Conservation (phyloP, 225 moss, liverwort and hornwort genomes). For the Bryoerythrophyllum caledonicum region DNA sequence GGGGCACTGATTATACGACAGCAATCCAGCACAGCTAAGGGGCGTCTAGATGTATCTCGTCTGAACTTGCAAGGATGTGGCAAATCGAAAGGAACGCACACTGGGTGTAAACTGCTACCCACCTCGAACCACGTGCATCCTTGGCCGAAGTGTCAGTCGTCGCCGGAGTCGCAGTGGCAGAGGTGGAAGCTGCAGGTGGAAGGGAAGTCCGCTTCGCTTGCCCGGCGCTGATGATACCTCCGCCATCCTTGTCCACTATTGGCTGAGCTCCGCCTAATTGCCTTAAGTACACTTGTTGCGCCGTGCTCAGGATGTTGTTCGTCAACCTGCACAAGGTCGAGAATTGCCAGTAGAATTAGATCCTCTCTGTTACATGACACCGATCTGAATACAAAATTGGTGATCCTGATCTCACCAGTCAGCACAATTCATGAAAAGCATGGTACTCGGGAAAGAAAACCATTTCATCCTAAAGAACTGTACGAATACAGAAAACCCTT, state of each 20-base stretch:
- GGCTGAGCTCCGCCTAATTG: constrained; percentile 52
- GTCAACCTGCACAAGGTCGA: constrained; percentile 58
- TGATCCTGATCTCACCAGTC: not conserved
- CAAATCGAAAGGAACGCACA: not conserved
- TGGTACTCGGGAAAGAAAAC: not conserved
- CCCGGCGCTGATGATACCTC: constrained; percentile 80
- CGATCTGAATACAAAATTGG: not conserved
- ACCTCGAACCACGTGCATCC: constrained; percentile 71
- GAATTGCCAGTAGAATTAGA: not conserved
- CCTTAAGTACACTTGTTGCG: constrained; percentile 93
- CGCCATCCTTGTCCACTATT: constrained; percentile 62
- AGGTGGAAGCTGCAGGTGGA: constrained; percentile 46
- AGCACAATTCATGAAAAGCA: not conserved
- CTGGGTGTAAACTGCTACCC: not conserved
- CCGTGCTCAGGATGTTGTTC: constrained; percentile 93
- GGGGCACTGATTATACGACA: not conserved
- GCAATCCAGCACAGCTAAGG: not conserved
- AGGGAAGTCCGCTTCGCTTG: constrained; percentile 87
- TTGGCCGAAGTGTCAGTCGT: constrained; percentile 32
- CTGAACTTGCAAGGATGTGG: not conserved
- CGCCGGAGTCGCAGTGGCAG: constrained; percentile 31
- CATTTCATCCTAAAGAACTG: not conserved
- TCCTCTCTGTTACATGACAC: not conserved
- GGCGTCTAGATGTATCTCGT: not conserved
- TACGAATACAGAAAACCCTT: not conserved